Conservation (phyloP, 495 filamentous ascomycete genomes). For the Penicillium daleae region DNA sequence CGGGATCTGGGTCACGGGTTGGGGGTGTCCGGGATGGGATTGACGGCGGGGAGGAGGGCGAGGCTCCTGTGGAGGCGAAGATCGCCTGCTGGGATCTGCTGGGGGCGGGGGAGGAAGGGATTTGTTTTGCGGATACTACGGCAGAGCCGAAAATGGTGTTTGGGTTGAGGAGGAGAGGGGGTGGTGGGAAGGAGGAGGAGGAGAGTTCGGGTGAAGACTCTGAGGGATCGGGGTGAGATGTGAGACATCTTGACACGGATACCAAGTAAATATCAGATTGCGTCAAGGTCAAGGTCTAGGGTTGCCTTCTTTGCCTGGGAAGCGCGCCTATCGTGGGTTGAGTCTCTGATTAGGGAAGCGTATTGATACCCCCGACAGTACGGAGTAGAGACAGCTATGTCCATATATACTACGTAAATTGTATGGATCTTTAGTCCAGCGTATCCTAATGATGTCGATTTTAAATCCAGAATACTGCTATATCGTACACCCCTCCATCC, state of each 20-base stretch:
- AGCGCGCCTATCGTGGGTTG: neutral
- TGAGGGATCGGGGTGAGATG: constrained; percentile 6
- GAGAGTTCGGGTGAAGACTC: constrained; percentile 12
- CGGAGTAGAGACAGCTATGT: neutral
- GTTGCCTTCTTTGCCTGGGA: constrained; percentile 3
- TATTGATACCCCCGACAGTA: neutral
- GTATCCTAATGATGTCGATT: neutral
- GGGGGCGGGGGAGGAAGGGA: constrained; percentile 49
- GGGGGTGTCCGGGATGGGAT: constrained; percentile 13
- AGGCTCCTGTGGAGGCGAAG: constrained; percentile 40
- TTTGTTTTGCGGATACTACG: constrained; percentile 55
- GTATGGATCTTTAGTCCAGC: neutral
- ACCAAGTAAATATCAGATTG: neutral
- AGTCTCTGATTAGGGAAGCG: neutral
- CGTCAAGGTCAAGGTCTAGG: neutral
- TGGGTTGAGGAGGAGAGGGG: constrained; percentile 29
- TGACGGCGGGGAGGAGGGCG: constrained; percentile 17
- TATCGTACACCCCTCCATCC: neutral
- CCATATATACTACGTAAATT: neutral
- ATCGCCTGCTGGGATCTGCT: constrained; percentile 53
- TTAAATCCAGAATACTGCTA: neutral
- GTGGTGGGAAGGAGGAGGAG: neutral
- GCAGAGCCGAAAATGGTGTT: constrained; percentile 49
- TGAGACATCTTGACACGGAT: constrained; percentile 3
- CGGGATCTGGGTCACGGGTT: constrained; percentile 37